Percentiles rank a stretch among this genome's conserved stretches.
These are phyloP conservation scores for Pontederia paniculata DNA, from an alignment of 176 grass and related monocot genomes.

Conservation along the genomic window DNA sequence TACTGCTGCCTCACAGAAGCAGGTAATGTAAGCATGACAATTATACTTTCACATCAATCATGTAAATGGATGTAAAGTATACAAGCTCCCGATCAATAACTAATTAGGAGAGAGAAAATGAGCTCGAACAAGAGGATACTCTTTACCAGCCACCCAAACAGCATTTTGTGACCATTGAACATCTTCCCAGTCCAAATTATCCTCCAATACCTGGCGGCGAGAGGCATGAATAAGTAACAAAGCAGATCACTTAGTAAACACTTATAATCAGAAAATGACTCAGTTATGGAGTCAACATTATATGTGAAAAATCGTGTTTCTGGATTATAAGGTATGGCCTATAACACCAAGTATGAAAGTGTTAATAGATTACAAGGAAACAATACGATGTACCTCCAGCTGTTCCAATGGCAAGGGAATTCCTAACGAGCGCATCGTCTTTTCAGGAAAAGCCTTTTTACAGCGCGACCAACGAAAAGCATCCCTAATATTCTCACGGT, in stretches of 20 bases:
- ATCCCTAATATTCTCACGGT: constrained; percentile 47
- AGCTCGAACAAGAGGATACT: constrained; percentile 71
- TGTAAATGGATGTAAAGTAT: too few relatives aligned
- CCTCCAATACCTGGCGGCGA: constrained; percentile 48
- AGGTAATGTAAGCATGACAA: too few relatives aligned
- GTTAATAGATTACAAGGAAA: too few relatives aligned
- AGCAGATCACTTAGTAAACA: neutral
- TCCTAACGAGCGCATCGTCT: constrained; percentile 45
- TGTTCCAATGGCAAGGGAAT: constrained; percentile 64
- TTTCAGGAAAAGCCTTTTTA: constrained; percentile 69
- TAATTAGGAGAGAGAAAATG: constrained; percentile 76
- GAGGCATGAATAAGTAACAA: neutral
- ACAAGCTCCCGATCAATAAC: neutral
- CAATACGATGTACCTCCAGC: constrained; percentile 47
- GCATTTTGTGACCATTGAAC: constrained; percentile 85
- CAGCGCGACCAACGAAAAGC: constrained; percentile 81
- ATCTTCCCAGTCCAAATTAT: constrained; percentile 93
- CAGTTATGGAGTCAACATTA: too few relatives aligned
- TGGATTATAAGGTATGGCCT: too few relatives aligned
- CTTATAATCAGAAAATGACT: too few relatives aligned
- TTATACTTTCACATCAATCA: too few relatives aligned
- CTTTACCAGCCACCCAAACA: constrained; percentile 76
- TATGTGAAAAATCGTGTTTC: too few relatives aligned
- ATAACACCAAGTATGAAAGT: too few relatives aligned
- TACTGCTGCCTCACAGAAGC: too few relatives aligned